Conservation (phyloP, 129 eudicot genomes). For the Centella asiatica region DNA sequence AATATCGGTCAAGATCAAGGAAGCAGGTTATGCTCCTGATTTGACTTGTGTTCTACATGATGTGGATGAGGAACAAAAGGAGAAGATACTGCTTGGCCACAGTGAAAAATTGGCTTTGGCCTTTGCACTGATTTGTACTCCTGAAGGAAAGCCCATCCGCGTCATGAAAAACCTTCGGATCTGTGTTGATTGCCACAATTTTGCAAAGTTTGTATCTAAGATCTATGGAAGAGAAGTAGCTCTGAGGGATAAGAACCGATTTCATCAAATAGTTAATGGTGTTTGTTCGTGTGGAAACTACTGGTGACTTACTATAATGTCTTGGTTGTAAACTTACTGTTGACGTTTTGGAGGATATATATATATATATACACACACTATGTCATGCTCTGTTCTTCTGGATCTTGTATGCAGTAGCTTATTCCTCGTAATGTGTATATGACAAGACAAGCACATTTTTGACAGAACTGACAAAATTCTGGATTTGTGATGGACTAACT, state of each 20-base stretch:
- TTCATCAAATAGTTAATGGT: conserved; percentile 58
- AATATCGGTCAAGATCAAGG: conserved; percentile 38
- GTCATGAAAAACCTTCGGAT: conserved; percentile 72
- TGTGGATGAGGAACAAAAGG: conserved; percentile 82
- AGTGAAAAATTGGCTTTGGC: conserved; percentile 83
- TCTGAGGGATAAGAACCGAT: conserved; percentile 64
- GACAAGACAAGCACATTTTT: too few relatives aligned
- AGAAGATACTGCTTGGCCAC: conserved; percentile 69
- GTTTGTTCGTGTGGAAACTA: conserved; percentile 70
- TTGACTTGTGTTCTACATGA: conserved; percentile 53
- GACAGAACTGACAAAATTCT: too few relatives aligned
- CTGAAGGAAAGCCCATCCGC: conserved; percentile 40
- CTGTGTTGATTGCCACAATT: conserved; percentile 83
- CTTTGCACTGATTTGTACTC: conserved; percentile 44
- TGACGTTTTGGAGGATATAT: not conserved
- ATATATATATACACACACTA: too few relatives aligned
- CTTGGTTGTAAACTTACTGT: not conserved
- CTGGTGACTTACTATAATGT: conserved; percentile 35
- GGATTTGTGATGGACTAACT: too few relatives aligned
- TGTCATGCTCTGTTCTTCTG: too few relatives aligned
- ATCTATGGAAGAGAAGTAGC: conserved; percentile 55
- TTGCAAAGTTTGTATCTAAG: conserved; percentile 62
- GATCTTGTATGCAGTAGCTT: too few relatives aligned
- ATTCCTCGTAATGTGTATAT: too few relatives aligned
- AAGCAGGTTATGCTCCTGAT: conserved; percentile 64